phyloP scores from a whole-genome alignment of 2,329 filamentous ascomycete species.

The Ceratocystis variospora region DNA sequence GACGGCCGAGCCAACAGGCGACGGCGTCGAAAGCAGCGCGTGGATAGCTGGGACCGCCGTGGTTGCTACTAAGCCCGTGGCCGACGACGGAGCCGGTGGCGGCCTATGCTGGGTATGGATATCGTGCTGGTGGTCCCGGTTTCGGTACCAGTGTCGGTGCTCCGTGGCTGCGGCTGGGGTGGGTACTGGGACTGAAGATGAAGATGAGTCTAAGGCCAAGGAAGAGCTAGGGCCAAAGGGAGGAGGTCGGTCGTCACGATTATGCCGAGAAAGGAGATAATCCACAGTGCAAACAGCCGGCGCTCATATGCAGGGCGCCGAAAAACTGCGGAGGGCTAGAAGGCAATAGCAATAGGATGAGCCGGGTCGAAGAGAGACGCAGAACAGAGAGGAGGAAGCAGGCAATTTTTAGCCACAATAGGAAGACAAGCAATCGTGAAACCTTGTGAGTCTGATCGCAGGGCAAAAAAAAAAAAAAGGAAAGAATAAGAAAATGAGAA shows the following conservation, averaged over 20 bases:
- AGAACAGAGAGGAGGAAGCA: neutral
- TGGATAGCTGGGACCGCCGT: slow-evolving; percentile 11
- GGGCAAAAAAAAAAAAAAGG: slow-evolving; percentile 5
- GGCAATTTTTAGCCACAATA: neutral
- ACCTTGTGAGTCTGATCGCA: neutral
- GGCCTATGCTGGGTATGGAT: neutral
- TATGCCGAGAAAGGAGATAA: slow-evolving; percentile 18
- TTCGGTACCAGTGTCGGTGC: neutral
- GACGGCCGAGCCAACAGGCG: slow-evolving; percentile 14
- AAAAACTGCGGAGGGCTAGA: slow-evolving; percentile 11
- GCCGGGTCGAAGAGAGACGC: neutral
- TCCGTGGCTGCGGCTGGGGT: neutral
- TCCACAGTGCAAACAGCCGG: slow-evolving; percentile 15
- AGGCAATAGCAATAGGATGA: neutral
- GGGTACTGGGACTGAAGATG: neutral
- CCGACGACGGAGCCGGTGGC: slow-evolving; percentile 5
- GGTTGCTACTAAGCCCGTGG: slow-evolving; percentile 11
- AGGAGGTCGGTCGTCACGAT: slow-evolving; percentile 18
- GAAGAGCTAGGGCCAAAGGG: slow-evolving; percentile 13
- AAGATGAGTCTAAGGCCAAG: no score
- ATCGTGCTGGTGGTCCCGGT: neutral
- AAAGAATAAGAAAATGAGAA: neutral
- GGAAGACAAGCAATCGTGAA: slow-evolving; percentile 3
- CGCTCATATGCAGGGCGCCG: slow-evolving; percentile 20
- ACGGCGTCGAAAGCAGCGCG: slow-evolving; percentile 16